Evolutionary conservation across 768 basidiomycete species (phyloP).

Genomic region (Gloeophyllum trabeum): DNA sequence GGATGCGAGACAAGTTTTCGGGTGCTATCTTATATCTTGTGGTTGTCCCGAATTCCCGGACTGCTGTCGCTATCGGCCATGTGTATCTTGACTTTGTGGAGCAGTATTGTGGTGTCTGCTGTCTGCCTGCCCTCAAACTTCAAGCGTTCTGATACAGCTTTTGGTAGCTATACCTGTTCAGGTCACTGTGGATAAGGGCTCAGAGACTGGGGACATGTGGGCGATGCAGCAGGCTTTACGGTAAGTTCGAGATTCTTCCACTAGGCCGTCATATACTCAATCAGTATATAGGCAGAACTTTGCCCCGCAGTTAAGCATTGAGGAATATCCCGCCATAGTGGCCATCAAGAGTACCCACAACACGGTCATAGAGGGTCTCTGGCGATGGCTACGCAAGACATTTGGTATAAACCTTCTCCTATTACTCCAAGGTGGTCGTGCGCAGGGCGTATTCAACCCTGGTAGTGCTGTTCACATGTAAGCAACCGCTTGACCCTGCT

Average conservation of each 20-base stretch:
- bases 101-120: neutral
- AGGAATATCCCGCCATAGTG: neutral
- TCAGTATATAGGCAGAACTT: neutral
- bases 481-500: neutral
- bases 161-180: neutral
- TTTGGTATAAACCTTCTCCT: neutral
- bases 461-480: neutral
- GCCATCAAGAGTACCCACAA: neutral
- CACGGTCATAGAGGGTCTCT: neutral
- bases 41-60: neutral
- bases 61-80: neutral
- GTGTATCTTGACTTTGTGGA: neutral
- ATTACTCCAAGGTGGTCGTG: neutral
- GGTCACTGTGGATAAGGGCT: neutral
- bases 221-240: neutral
- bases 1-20: neutral
- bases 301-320: neutral
- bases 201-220: neutral
- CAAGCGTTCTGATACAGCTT: neutral
- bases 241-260: neutral
- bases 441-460: neutral
- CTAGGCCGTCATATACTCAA: neutral
- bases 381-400: neutral
- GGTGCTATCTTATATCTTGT: neutral
- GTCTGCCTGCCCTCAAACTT: neutral